These are phyloP conservation scores for Globisporangium uncinulatum DNA, from an alignment of 352 stramenopile species.

Conservation along the genomic window DNA sequence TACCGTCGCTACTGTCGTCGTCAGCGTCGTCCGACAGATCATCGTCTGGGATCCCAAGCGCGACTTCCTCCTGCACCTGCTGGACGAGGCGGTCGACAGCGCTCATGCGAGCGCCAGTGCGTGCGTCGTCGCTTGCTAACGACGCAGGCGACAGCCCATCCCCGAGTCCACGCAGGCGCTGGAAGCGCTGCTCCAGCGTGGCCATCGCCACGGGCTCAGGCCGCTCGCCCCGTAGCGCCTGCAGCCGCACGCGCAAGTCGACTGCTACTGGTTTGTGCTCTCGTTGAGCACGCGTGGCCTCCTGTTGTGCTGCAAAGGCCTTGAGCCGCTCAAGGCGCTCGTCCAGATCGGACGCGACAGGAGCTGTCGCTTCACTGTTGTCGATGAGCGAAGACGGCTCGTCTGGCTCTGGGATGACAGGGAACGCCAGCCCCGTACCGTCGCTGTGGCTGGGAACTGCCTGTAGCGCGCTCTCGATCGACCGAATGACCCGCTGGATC, in stretches of 20 bases:
- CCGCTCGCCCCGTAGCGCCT: slow-evolving; percentile 41
- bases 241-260: slow-evolving; percentile 34
- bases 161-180: slow-evolving; percentile 22
- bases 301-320: slow-evolving; percentile 26
- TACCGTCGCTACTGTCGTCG: slow-evolving; percentile 9
- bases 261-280: slow-evolving; percentile 9
- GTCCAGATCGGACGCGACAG: slow-evolving; percentile 10
- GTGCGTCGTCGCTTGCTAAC: background rate
- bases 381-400: background rate
- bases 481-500: slow-evolving; percentile 26
- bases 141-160: background rate
- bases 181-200: slow-evolving; percentile 33
- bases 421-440: background rate
- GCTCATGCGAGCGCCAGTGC: slow-evolving; percentile 10
- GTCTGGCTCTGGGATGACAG: background rate
- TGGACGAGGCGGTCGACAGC: slow-evolving; percentile 45
- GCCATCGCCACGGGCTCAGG: slow-evolving; percentile 15
- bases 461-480: slow-evolving; percentile 9
- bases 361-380: background rate
- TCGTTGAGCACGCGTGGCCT: slow-evolving; percentile 7
- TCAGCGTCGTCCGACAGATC: slow-evolving; percentile 16
- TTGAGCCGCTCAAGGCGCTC: slow-evolving; percentile 35
- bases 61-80: slow-evolving; percentile 55
- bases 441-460: background rate
- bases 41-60: slow-evolving; percentile 39